phyloP scores from a whole-genome alignment of 2,329 filamentous ascomycete genomes.

The Nectriaceae sp. region DNA sequence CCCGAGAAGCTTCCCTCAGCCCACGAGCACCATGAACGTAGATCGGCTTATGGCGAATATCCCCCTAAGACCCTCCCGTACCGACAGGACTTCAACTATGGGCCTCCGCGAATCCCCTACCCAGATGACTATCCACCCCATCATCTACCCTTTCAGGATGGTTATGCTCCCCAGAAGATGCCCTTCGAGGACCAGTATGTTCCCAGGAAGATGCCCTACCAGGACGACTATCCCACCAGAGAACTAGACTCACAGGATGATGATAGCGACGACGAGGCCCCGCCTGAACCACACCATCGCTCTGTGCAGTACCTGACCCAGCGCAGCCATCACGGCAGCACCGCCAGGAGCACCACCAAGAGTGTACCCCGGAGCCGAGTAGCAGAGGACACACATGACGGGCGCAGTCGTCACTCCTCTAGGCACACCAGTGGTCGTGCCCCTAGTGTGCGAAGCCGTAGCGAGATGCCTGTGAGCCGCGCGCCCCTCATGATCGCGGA shows the following conservation, averaged over 20 bases:
- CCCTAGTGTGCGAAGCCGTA: conserved; percentile 41
- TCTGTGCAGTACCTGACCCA: conserved; percentile 27
- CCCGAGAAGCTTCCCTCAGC: conserved; percentile 42
- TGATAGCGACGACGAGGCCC: conserved; percentile 24
- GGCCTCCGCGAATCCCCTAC: conserved; percentile 20
- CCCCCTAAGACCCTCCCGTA: conserved; percentile 24
- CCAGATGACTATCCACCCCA: conserved; percentile 24
- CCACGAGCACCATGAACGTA: conserved; percentile 21
- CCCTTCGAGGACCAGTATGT: conserved; percentile 24
- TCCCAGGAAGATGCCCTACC: conserved; percentile 17
- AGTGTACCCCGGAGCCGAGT: conserved; percentile 32
- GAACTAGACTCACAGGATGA: conserved; percentile 18
- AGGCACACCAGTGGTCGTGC: conserved; percentile 31
- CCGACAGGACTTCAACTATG: conserved; percentile 20
- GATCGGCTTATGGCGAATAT: conserved; percentile 19
- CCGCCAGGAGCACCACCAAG: conserved; percentile 18
- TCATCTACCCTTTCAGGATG: conserved; percentile 17
- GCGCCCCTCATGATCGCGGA: conserved; percentile 43
- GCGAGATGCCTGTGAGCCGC: conserved; percentile 39
- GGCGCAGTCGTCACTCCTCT: conserved; percentile 41
- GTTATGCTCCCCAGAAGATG: conserved; percentile 24
- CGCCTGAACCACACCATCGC: conserved; percentile 16
- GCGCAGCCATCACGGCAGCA: not conserved
- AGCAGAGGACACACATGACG: conserved; percentile 27
- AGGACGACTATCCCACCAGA: conserved; percentile 22